Percentiles rank a stretch among this genome's conserved stretches.
phyloP scores from a whole-genome alignment of 768 basidiomycete species.

The Suillus fuscotomentosus region DNA sequence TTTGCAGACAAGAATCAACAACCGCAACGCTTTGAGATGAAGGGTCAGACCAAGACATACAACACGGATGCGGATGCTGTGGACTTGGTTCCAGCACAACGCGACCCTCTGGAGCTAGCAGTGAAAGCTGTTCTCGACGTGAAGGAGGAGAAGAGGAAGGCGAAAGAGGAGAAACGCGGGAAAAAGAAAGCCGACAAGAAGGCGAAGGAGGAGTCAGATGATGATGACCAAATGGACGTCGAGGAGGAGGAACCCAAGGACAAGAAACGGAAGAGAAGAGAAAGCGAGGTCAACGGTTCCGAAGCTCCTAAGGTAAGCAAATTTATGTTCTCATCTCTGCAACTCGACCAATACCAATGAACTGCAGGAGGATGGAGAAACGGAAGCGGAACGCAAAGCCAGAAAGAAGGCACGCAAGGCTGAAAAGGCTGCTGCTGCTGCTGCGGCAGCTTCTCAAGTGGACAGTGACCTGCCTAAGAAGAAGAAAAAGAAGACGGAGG shows the following conservation, averaged over 20 bases:
- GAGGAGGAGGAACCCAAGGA: constrained; percentile 40
- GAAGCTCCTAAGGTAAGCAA: constrained; percentile 40
- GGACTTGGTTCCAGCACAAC: constrained; percentile 83
- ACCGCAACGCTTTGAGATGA: constrained; percentile 81
- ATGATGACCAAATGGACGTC: constrained; percentile 43
- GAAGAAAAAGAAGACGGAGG: constrained; percentile 37
- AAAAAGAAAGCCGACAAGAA: constrained; percentile 58
- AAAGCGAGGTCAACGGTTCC: constrained; percentile 51
- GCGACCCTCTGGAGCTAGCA: constrained; percentile 74
- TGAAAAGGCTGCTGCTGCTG: constrained; percentile 61
- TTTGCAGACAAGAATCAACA: constrained; percentile 62
- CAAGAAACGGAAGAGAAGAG: constrained; percentile 49
- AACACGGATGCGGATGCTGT: constrained; percentile 84
- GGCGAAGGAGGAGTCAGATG: constrained; percentile 34
- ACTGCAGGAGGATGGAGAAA: constrained; percentile 53
- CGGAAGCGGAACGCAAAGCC: constrained; percentile 82
- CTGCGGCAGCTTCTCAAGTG: constrained; percentile 28
- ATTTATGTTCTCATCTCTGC: constrained; percentile 5
- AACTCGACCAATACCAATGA: constrained; percentile 11
- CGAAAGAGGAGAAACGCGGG: constrained; percentile 75
- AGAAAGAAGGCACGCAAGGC: constrained; percentile 77
- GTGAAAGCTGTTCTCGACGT: constrained; percentile 75
- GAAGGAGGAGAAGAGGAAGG: constrained; percentile 82
- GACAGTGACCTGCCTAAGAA: constrained; percentile 46
- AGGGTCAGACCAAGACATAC: constrained; percentile 76